Percentiles rank a stretch among this genome's conserved stretches.
These are phyloP conservation scores for Lactifluus pinguis DNA, from an alignment of 768 basidiomycete genomes.

Conservation along the genomic window DNA sequence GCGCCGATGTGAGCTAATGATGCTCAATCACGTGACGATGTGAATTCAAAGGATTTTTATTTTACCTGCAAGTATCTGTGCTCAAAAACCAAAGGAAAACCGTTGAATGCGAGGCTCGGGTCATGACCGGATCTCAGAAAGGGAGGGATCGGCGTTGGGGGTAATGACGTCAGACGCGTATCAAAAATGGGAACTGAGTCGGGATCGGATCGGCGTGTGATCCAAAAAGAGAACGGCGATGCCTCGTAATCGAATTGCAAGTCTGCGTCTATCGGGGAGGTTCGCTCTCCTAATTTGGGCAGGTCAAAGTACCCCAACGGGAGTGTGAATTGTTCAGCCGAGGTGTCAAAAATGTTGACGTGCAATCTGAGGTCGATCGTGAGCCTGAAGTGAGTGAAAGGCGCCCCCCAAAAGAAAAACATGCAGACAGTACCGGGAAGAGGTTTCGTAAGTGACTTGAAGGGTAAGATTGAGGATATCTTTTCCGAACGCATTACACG, in stretches of 20 bases:
- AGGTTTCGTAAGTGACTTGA: constrained; percentile 56
- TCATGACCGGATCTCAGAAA: constrained; percentile 40
- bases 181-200: constrained; percentile 54
- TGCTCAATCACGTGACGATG: neutral
- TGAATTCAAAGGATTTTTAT: neutral
- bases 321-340: constrained; percentile 54
- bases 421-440: constrained; percentile 32
- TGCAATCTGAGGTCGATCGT: constrained; percentile 46
- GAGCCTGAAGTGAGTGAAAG: constrained; percentile 24
- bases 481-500: constrained; percentile 57
- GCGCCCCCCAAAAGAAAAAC: neutral
- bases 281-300: constrained; percentile 24
- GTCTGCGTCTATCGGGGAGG: constrained; percentile 39
- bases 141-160: constrained; percentile 49
- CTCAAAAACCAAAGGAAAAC: constrained; percentile 67
- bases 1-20: constrained; percentile 48
- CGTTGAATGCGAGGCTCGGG: constrained; percentile 44
- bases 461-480: constrained; percentile 54
- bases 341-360: constrained; percentile 58
- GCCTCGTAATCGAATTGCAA: constrained; percentile 59
- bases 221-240: constrained; percentile 72
- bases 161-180: constrained; percentile 54
- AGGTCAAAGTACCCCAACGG: constrained; percentile 42
- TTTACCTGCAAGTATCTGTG: constrained; percentile 70
- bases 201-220: constrained; percentile 57